phyloP scores from a whole-genome alignment of 2,329 filamentous ascomycete species.

The Colletotrichum paranaense region DNA sequence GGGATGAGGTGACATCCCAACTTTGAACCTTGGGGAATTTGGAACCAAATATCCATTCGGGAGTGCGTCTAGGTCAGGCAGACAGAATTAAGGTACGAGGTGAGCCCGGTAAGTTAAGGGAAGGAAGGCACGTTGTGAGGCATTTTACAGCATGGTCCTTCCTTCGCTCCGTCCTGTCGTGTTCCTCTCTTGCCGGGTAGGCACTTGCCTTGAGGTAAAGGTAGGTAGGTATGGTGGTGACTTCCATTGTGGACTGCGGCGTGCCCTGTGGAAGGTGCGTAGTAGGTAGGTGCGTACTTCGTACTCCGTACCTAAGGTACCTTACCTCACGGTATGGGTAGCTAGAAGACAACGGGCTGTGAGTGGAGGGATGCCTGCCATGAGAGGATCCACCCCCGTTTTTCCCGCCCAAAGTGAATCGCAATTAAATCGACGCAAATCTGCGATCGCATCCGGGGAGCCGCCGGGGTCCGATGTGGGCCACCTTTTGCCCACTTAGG shows the following conservation, averaged over 20 bases:
- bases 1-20: background rate
- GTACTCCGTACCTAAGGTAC: too few relatives aligned
- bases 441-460: slow-evolving; percentile 35
- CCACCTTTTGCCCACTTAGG: background rate
- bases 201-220: too few relatives aligned
- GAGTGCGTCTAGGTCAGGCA: too few relatives aligned
- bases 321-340: too few relatives aligned
- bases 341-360: background rate
- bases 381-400: slow-evolving; percentile 24
- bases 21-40: background rate
- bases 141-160: background rate
- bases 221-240: background rate
- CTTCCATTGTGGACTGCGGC: background rate
- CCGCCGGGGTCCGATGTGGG: slow-evolving; percentile 26
- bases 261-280: background rate
- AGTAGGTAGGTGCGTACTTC: too few relatives aligned
- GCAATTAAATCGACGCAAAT: slow-evolving; percentile 36
- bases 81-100: background rate
- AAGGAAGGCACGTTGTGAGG: background rate
- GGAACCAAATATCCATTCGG: too few relatives aligned
- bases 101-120: background rate
- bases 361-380: slow-evolving; percentile 12
- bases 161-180: background rate
- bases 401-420: slow-evolving; percentile 29
- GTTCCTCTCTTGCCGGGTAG: background rate